Evolutionary conservation across 2,329 filamentous ascomycete genomes (phyloP), one percentile per base, ranked within the genome.

Genomic region (Leptosphaerulina australis): DNA sequence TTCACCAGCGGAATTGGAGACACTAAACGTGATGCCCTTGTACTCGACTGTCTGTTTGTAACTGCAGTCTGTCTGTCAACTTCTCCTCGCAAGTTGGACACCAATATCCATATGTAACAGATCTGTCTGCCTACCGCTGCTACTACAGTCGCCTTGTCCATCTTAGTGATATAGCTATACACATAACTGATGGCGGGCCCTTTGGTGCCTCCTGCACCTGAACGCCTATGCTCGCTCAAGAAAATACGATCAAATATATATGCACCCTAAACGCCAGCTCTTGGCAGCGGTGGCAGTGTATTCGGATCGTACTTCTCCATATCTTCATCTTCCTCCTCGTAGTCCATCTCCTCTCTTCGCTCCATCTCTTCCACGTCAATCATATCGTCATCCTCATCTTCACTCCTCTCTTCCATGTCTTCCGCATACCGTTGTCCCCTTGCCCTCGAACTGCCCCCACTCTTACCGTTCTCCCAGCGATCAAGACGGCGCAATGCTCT

Each of bases 401-500:
- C 50, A 8, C 22, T 40, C 7, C 45, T 40, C 5, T 54, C 50
- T 0, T 50, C 46, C 33, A 43, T 25, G 3, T 44, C 45, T 18
- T 50, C 46, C 7, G n/a, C 36, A 15, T 54, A 45, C 9, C 50
- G 39, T 26, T 34, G 17, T 0, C 41, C 37, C 4, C 24, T 26
- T 15, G 34, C 39, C 10, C 41, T 53, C 56, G 48, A 28, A 25
- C 33, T 33, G 12, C 25, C 17, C 2, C 44, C 69, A 0, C 56
- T 64, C 33, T 62, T 56, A n/a, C 69, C 65, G 9, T 76, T 75
- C 37, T 84, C 80, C 90, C 90, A 93, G 24, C 89, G 81, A 43
- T 81, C 76, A n/a, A 93, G 75, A 30, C 90, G 80, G 21, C 90
- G 81, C 15, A 79, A 76, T 1, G 81, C 79, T 12, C 87, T 81